phyloP scores from a whole-genome alignment of 805 yeast species.

The Lipomyces spencermartinsiae region DNA sequence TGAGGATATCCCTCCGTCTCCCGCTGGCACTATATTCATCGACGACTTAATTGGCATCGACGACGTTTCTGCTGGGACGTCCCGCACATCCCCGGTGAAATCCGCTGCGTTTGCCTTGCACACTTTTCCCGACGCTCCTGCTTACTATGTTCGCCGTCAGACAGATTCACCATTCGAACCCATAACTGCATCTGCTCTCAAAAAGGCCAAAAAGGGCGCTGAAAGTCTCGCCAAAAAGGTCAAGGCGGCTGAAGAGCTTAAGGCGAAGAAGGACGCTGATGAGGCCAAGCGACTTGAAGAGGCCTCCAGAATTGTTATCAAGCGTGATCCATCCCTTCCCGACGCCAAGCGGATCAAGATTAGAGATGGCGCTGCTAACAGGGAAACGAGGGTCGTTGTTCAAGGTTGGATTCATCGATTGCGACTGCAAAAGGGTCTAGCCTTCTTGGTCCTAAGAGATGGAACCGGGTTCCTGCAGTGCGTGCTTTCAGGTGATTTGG shows the following conservation, averaged over 20 bases:
- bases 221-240: slow-evolving; percentile 86
- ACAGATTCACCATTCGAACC: slow-evolving; percentile 72
- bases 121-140: slow-evolving; percentile 48
- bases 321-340: slow-evolving; percentile 76
- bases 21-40: slow-evolving; percentile 50
- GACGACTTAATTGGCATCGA: slow-evolving; percentile 78
- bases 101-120: slow-evolving; percentile 83
- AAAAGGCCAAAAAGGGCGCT: slow-evolving; percentile 95
- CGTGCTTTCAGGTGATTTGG: slow-evolving; percentile 83
- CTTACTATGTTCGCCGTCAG: slow-evolving; percentile 61
- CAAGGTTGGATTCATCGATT: slow-evolving; percentile 97
- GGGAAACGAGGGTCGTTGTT: slow-evolving; percentile 75
- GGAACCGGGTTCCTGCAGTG: slow-evolving; percentile 92
- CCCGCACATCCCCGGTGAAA: slow-evolving; percentile 62
- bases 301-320: slow-evolving; percentile 76
- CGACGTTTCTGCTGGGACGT: slow-evolving; percentile 61
- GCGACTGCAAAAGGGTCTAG: slow-evolving; percentile 89
- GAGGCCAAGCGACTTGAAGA: slow-evolving; percentile 79
- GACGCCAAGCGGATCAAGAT: slow-evolving; percentile 72
- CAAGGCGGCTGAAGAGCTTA: slow-evolving; percentile 59
- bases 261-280: slow-evolving; percentile 65
- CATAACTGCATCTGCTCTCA: slow-evolving; percentile 87
- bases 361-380: slow-evolving; percentile 55
- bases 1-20: slow-evolving; percentile 24
- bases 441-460: slow-evolving; percentile 90